Base-by-base conservation (phyloP, 768 basidiomycete species). In the Leucocoprinus sp. region DNA sequence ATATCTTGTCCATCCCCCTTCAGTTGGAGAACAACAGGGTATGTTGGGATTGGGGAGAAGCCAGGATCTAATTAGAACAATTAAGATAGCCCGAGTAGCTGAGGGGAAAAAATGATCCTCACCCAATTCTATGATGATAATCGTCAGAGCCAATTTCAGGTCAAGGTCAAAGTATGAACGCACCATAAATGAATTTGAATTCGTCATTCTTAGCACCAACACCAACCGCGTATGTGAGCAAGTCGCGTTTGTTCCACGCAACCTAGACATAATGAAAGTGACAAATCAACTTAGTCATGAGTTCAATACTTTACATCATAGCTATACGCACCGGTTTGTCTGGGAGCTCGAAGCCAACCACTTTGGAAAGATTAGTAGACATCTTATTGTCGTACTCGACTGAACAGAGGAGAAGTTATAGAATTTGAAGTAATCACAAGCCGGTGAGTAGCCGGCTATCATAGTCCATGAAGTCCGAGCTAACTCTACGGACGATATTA, bases 131-230 rank as follows among this genome's bases (percentile, higher is more conserved):
- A 12, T 22, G 23, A 37, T 31, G 18, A 9, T 27, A 23, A 36
- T 29, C n/a, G 2, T 41, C 1, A 41, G 24, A n/a, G n/a, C 6
- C 7, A 17, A 19, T 12, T 26, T n/a, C 9, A 24, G 18, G 4
- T 12, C 23, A 23, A 33, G 26, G 24, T 15, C 14, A 11, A 7
- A 21, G 9, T 1, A 35, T 29, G 14, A 7, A 56, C 72, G 26
- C 45, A 85, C 86, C 88, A 60, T 90, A 91, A 24, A 84, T 70
- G 37, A 87, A 71, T 4, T 70, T 64, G 37, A 77, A 72, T 44
- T 92, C 88, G 40, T 84, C 71, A 31, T 70, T 70, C 62, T 87
- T 89, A 12, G 87, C 87, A 11, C 90, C 91, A 28, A 93, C 81
- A 11, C 86, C 87, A 19, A 80, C 67, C 9, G 86, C 84, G 52